Base-by-base conservation (phyloP, 768 basidiomycete species). In the Lactarius hengduanensis region DNA sequence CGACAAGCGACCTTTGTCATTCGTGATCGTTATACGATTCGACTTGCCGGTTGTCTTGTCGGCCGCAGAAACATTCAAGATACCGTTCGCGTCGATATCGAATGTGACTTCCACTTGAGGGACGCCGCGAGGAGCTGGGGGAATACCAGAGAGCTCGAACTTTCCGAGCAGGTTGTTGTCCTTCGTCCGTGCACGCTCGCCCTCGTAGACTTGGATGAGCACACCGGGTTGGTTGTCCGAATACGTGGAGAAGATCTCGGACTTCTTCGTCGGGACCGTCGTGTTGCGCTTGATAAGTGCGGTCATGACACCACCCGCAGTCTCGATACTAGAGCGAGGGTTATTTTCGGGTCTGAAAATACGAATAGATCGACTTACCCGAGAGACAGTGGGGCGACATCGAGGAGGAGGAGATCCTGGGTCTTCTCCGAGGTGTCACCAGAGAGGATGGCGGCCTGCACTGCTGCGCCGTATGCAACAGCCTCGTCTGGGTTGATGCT, bases 401-500 rank as follows among this genome's bases (percentile, higher is more conserved):
- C 96, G 74, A 98, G 91, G 65, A 98, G 88, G 59, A 98, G 86
- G 61, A 98, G 84, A 72, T 98, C 95, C 78, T 96, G 93, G 26
- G 95, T 98, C 83, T 95, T 95, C 81, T 97, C 96, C 1, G 96
- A 97, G 32, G 95, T 96, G 77, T 98, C 94, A 74, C 96, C 96
- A 32, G 96, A 93, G 64, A 98, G 89, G 74, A 98, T 96, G 73
- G 96, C 96, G 64, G 94, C 96, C 81, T 98, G 96, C 73, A 99
- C 95, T 66, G 96, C 96, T 63, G 96, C 96, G 83, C 96, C 96
- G 78, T 97, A 97, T 22, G 96, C 96, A 65, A 98, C 95, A 64
- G 96, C 96, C 81, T 98, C 96, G 71, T 98, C 96, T 61, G 96
- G 96, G 88, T 98, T 98, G 84, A 98, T 98, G 81, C 90, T 91